Percentiles rank a stretch among this genome's conserved stretches.
phyloP scores from a whole-genome alignment of 768 basidiomycete genomes.

The Ramaria sp. region DNA sequence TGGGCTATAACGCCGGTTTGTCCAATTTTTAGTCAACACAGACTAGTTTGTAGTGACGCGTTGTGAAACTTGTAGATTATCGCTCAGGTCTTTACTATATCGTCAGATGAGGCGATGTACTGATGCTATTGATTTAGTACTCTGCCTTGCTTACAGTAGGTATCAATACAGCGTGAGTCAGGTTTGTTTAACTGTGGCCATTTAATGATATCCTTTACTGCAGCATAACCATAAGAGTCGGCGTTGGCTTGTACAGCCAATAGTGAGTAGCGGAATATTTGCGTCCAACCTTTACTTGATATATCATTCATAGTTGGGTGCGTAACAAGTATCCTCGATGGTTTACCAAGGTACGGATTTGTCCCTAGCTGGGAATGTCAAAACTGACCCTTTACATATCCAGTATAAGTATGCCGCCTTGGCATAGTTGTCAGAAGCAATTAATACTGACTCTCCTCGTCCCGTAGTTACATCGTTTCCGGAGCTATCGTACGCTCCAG shows the following conservation, averaged over 20 bases:
- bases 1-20: neutral
- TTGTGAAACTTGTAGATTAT: neutral
- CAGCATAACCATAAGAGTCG: slow-evolving; percentile 14
- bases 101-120: neutral
- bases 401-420: slow-evolving; percentile 1
- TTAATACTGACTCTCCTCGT: neutral
- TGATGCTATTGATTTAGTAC: slow-evolving; percentile 13
- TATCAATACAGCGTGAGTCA: slow-evolving; percentile 10
- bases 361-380: neutral
- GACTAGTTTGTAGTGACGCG: neutral
- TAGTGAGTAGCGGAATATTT: slow-evolving; percentile 4
- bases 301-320: slow-evolving; percentile 13
- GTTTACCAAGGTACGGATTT: slow-evolving; percentile 24
- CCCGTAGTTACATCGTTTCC: slow-evolving; percentile 27
- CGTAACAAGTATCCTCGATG: slow-evolving; percentile 26
- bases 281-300: neutral
- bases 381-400: neutral
- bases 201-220: too few relatives aligned
- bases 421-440: too few relatives aligned
- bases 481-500: slow-evolving; percentile 19
- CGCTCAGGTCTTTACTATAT: neutral
- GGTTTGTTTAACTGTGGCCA: neutral
- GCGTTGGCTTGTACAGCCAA: slow-evolving; percentile 17
- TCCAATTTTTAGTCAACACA: neutral
- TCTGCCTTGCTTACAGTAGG: slow-evolving; percentile 17